phyloP scores from a whole-genome alignment of 306 rosid species.

The Astragalus membranaceus region DNA sequence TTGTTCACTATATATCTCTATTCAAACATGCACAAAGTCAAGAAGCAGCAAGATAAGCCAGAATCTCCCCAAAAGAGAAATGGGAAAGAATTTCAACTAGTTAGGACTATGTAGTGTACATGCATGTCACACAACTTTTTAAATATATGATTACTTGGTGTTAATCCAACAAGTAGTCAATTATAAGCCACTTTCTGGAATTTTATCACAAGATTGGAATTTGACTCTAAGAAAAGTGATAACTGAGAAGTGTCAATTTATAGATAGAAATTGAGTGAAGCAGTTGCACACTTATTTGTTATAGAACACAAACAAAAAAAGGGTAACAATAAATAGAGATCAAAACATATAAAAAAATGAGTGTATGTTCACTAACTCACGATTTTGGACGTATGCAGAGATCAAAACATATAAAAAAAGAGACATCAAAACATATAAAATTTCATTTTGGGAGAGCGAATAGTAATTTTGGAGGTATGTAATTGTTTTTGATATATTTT shows the following conservation, averaged over 20 bases:
- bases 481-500: no score
- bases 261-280: neutral
- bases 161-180: neutral
- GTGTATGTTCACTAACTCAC: no score
- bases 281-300: neutral
- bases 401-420: no score
- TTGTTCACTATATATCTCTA: neutral
- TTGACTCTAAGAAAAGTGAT: conserved; percentile 3
- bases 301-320: neutral
- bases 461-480: no score
- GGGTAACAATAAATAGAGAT: no score
- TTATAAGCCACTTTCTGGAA: conserved; percentile 8
- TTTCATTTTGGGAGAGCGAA: no score
- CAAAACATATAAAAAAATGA: no score
- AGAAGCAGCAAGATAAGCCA: conserved; percentile 17
- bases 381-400: no score
- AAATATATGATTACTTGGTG: neutral
- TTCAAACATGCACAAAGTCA: conserved; percentile 1
- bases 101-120: neutral
- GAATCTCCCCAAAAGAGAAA: conserved; percentile 4
- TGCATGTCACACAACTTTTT: neutral
- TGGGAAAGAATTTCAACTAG: conserved; percentile 5
- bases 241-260: neutral
- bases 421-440: no score
- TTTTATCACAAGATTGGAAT: neutral